phyloP scores from a whole-genome alignment of 2,329 filamentous ascomycete species.

The Capronia coronata region DNA sequence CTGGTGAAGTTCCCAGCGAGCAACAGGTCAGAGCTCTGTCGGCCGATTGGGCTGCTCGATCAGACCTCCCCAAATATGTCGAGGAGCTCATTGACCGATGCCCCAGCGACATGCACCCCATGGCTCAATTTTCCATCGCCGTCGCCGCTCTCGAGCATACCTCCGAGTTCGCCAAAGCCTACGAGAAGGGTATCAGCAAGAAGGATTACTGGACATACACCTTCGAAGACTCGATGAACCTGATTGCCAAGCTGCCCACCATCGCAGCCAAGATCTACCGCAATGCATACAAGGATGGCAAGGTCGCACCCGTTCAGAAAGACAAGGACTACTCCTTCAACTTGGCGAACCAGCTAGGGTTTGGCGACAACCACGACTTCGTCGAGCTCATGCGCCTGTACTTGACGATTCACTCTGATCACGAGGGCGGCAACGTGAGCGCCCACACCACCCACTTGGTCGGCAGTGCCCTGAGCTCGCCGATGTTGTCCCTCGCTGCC shows the following conservation, averaged over 20 bases:
- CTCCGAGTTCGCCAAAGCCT: conserved; percentile 95
- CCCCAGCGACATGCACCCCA: conserved; percentile 97
- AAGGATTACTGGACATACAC: conserved; percentile 99
- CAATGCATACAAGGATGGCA: conserved; percentile 99
- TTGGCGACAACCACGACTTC: conserved; percentile 90
- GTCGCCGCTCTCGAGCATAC: conserved; percentile 98
- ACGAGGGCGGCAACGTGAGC: conserved; percentile 98
- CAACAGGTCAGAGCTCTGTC: conserved; percentile 98
- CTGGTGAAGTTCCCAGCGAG: conserved; percentile 93
- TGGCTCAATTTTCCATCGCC: conserved; percentile 98
- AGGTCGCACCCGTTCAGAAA: conserved; percentile 91
- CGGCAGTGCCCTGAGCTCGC: conserved; percentile 90
- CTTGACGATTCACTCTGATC: conserved; percentile 99
- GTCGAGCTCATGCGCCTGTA: conserved; percentile 98
- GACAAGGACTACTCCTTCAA: conserved; percentile 99
- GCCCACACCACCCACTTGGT: conserved; percentile 98
- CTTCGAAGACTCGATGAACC: conserved; percentile 99
- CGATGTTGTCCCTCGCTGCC: conserved; percentile 91
- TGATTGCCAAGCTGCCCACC: conserved; percentile 98
- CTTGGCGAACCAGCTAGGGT: conserved; percentile 98
- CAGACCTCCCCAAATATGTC: conserved; percentile 94
- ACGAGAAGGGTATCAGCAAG: conserved; percentile 99
- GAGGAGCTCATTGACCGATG: conserved; percentile 99
- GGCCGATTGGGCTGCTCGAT: conserved; percentile 96
- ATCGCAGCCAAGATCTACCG: conserved; percentile 99